Evolutionary conservation across 805 yeast genomes (phyloP).

Genomic region (Clavispora phyllophila): DNA sequence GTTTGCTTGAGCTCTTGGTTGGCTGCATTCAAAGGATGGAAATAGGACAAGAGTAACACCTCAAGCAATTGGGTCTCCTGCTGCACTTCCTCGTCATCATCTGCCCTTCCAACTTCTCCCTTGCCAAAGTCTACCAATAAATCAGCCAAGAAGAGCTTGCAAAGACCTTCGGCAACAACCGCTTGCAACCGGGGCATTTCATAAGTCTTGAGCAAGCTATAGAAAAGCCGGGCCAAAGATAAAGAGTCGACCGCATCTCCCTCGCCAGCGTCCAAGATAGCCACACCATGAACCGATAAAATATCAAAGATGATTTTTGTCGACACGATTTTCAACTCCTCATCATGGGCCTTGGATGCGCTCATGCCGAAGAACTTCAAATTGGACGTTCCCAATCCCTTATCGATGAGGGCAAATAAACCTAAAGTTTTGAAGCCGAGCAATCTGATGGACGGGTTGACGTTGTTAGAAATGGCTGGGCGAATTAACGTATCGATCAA

Average conservation of each 20-base stretch:
- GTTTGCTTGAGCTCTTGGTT: constrained; percentile 73
- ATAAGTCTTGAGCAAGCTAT: constrained; percentile 54
- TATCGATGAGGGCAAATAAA: constrained; percentile 68
- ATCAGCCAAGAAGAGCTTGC: constrained; percentile 76
- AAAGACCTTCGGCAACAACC: constrained; percentile 78
- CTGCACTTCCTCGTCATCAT: constrained; percentile 20
- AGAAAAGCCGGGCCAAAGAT: constrained; percentile 64
- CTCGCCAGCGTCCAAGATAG: constrained; percentile 50
- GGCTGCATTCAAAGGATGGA: constrained; percentile 57
- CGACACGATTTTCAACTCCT: constrained; percentile 55
- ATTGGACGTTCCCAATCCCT: constrained; percentile 56
- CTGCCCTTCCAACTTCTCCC: constrained; percentile 8
- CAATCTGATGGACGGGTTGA: constrained; percentile 49
- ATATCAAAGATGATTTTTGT: constrained; percentile 73
- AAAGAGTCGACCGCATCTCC: constrained; percentile 57
- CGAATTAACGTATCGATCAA: constrained; percentile 71
- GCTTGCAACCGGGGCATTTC: constrained; percentile 67
- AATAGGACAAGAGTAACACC: constrained; percentile 66
- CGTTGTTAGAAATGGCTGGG: constrained; percentile 56
- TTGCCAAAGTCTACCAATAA: constrained; percentile 49
- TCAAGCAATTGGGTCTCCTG: constrained; percentile 49
- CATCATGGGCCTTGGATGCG: constrained; percentile 57
- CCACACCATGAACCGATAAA: constrained; percentile 68
- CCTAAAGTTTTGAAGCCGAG: constrained; percentile 76
- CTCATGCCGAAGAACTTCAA: constrained; percentile 64